Conservation (phyloP, 106 monocot genomes). For the Posidonia australis region DNA sequence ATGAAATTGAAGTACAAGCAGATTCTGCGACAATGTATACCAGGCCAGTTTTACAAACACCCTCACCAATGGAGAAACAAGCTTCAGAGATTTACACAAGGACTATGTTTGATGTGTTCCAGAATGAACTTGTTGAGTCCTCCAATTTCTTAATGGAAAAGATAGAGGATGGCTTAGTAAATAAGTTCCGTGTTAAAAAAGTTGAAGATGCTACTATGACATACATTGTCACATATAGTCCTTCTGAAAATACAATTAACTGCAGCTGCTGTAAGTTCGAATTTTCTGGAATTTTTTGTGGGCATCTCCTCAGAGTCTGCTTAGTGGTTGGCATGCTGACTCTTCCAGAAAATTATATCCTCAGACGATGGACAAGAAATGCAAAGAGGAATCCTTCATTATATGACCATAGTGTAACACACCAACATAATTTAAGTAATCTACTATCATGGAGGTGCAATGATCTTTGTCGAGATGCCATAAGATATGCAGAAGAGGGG, state of each 20-base stretch:
- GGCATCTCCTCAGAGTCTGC: constrained; percentile 56
- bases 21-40: constrained; percentile 40
- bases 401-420: constrained; percentile 16
- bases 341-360: constrained; percentile 59
- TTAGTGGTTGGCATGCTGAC: constrained; percentile 33
- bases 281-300: constrained; percentile 61
- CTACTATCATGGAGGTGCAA: constrained; percentile 47
- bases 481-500: constrained; percentile 86
- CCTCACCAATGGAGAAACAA: constrained; percentile 79
- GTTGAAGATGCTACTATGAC: constrained; percentile 27
- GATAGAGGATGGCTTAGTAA: constrained; percentile 40
- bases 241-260: constrained; percentile 36
- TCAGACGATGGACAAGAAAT: constrained; percentile 76
- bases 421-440: constrained; percentile 23
- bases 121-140: constrained; percentile 65
- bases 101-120: constrained; percentile 67
- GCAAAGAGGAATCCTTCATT: constrained; percentile 42
- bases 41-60: constrained; percentile 65
- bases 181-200: constrained; percentile 51
- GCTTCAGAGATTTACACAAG: constrained; percentile 91
- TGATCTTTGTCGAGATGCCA: constrained; percentile 83
- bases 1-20: constrained; percentile 70
- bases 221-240: constrained; percentile 39
- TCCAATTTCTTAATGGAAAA: constrained; percentile 52
- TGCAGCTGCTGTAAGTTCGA: constrained; percentile 89